Base-by-base conservation (phyloP, 2,329 filamentous ascomycete genomes). In the Penicillium decumbens region DNA sequence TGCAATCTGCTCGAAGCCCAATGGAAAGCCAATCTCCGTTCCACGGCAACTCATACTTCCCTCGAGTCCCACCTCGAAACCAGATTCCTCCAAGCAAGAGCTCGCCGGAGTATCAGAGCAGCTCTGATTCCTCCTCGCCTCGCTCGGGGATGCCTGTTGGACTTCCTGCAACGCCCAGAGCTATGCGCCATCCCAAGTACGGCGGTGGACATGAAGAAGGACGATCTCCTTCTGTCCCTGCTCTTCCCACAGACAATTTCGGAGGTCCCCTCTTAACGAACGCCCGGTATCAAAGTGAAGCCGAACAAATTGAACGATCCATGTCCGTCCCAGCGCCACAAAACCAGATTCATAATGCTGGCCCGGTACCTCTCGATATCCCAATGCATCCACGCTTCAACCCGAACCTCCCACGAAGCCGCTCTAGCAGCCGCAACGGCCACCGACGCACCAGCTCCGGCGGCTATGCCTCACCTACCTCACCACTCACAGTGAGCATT, bases 131-230 rank as follows among this genome's bases (percentile, higher is more conserved):
- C 0, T 63, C 61, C 47, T 71, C 69, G 1, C 66, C 68, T 6
- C 70, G 75, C 2, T 77, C 77, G 12, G 74, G 74, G 1, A 64
- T 63, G 1, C 78, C 80, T 5, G 79, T 92, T 44, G 91, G 90
- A 0, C 79, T 95, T n/a, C 90, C 92, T 12, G 89, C 90, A 2
- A 96, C 91, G 0, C 91, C 92, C 27, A 85, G 89, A 72, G 90
- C 90, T 1, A 95, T 96, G 90, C 82, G 87, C 18, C 83, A 95
- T 65, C 80, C 82, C 1, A 83, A 88, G 38, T 83, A 92, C 25
- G 54, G 79, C 66, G 62, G 59, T 39, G 63, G 63, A 43, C 52
- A 59, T 29, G 72, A 76, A 39, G 68, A 73, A 29, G 74, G 78
- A 13, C 66, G 69, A 28, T 73, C 77, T 23, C 80, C 80, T 23